Evolutionary conservation across 2,329 filamentous ascomycete genomes (phyloP), one percentile per base, ranked within the genome.

Genomic region (Aspergillus sp.): DNA sequence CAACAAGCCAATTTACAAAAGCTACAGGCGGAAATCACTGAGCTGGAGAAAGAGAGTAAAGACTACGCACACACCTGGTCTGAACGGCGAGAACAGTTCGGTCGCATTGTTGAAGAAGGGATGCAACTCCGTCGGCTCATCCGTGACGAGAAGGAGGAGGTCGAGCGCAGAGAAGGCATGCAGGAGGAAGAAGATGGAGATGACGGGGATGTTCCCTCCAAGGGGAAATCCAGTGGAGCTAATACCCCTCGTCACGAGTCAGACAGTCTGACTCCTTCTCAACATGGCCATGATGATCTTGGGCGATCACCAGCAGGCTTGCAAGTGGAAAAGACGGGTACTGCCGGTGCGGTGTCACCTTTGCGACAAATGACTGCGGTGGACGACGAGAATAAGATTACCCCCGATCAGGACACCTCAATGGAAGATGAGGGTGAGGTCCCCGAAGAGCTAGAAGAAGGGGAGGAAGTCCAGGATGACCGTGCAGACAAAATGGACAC

Each of bases 71-170:
- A 84, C 65, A 95, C 91, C 0, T 97, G 93, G 93, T 82, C 85
- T 45, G 92, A 96, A 77, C 84, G 94, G 41, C 83, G 90, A 63
- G 90, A 92, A 68, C 92, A 97, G 77, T 97, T 97, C 76, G 91
- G 89, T 60, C 85, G 87, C 58, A 93, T 98, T 70, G 91, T 97
- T 73, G 91, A 93, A 61, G 94, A 97, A 79, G 92, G 92, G n/a
- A 90, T 91, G 85, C 84, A 91, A 65, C 84, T 98, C 74, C 83
- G 93, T 60, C 84, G 91, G 52, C 83, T 96, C 74, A 97, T 98
- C 71, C 88, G 92, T 62, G 93, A 97, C 71, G 94, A 97, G 81
- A 96, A 97, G 79, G 93, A 97, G 74, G 92, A 97, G 77, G 91
- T 95, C 0, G 92, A 97, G 77, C 83, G 91, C 45, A 85, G 92